These are phyloP conservation scores for Limnomonas spitsbergensis DNA, from an alignment of 139 green algal species.

Conservation along the genomic window DNA sequence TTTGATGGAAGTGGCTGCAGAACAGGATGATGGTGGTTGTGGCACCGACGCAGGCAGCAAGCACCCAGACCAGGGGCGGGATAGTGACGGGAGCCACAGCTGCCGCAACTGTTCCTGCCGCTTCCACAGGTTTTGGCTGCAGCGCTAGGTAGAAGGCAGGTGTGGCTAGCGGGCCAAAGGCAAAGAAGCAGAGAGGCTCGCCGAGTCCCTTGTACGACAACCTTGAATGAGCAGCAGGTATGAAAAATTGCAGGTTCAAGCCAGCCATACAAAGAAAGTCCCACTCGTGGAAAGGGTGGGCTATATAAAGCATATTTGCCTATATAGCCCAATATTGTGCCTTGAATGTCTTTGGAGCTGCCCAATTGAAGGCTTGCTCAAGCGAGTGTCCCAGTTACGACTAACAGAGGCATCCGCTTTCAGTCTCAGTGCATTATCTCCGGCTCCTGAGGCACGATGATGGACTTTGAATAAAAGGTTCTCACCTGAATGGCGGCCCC, in stretches of 20 bases:
- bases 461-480: conserved; percentile 31
- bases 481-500: conserved; percentile 89
- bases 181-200: conserved; percentile 94
- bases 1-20: conserved; percentile 92
- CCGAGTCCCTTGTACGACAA: conserved; percentile 94
- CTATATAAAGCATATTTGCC: neutral
- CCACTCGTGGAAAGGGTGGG: neutral
- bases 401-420: too few species aligned
- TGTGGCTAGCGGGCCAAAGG: conserved; percentile 91
- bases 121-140: conserved; percentile 26
- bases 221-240: conserved; percentile 34
- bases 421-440: too few species aligned
- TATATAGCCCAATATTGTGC: too few species aligned
- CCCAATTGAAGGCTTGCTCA: too few species aligned
- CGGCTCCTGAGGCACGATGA: too few species aligned
- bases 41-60: conserved; percentile 68
- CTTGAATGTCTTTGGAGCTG: too few species aligned
- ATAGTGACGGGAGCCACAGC: conserved; percentile 12
- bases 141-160: conserved; percentile 89
- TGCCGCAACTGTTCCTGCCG: neutral
- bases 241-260: neutral
- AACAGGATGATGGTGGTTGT: conserved; percentile 91
- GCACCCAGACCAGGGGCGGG: conserved; percentile 34
- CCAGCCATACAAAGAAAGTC: neutral
- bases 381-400: too few species aligned